Evolutionary conservation across 257 asterid species (phyloP).

Genomic region (Voacanga thouarsii): DNA sequence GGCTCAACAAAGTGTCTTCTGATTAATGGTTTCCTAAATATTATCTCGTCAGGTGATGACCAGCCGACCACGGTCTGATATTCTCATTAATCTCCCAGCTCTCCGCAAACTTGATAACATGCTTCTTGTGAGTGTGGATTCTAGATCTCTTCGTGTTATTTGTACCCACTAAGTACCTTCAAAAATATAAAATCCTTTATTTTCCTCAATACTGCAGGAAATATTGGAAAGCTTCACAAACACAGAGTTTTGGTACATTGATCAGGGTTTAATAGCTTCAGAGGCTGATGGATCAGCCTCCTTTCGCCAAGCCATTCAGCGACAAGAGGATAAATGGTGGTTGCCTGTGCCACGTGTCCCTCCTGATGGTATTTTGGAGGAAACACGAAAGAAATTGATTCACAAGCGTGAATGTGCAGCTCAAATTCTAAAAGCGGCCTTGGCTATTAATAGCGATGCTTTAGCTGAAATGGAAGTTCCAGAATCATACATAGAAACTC

Average conservation of each 20-base stretch:
- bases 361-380: slow-evolving; percentile 68
- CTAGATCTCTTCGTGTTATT: not conserved
- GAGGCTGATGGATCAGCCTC: slow-evolving; percentile 71
- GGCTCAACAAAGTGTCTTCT: not conserved
- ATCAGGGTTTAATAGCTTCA: slow-evolving; percentile 65
- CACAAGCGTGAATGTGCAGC: slow-evolving; percentile 77
- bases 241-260: slow-evolving; percentile 82
- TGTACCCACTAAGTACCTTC: not conserved
- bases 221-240: slow-evolving; percentile 66
- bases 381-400: slow-evolving; percentile 45
- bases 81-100: slow-evolving; percentile 80
- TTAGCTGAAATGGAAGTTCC: slow-evolving; percentile 97
- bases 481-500: slow-evolving; percentile 69
- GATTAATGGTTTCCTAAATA: not conserved
- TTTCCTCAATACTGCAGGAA: slow-evolving; percentile 42
- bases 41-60: slow-evolving; percentile 67
- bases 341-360: slow-evolving; percentile 94
- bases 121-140: slow-evolving; percentile 66
- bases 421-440: slow-evolving; percentile 92
- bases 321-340: slow-evolving; percentile 99
- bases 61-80: slow-evolving; percentile 69
- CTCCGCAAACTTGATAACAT: slow-evolving; percentile 87
- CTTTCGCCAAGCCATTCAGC: slow-evolving; percentile 47
- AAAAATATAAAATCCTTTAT: not conserved
- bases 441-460: slow-evolving; percentile 63